phyloP scores from a whole-genome alignment of 306 rosid genomes.

The Styphnolobium japonicum region DNA sequence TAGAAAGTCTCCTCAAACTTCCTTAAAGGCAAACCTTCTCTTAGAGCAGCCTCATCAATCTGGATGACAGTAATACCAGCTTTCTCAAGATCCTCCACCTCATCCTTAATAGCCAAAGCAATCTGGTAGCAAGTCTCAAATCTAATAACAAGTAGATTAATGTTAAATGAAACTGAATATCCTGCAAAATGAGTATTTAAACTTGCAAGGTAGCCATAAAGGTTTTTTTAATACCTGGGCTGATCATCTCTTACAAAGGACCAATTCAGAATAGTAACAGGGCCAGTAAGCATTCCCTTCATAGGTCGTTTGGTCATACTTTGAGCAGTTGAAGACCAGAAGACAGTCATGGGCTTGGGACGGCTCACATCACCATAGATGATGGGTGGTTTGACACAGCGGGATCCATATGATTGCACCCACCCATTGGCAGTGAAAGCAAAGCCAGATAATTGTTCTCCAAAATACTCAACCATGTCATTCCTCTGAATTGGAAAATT shows the following conservation, averaged over 20 bases:
- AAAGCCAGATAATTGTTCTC: constrained; percentile 64
- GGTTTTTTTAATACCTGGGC: constrained; percentile 39
- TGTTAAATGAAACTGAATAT: background rate
- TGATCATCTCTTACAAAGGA: constrained; percentile 66
- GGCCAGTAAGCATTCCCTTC: constrained; percentile 77
- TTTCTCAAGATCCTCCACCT: constrained; percentile 66
- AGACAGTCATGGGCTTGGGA: constrained; percentile 68
- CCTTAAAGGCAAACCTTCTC: constrained; percentile 68
- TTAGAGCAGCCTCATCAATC: constrained; percentile 69
- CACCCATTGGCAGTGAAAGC: constrained; percentile 69
- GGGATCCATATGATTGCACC: constrained; percentile 69
- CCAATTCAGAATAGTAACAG: constrained; percentile 70
- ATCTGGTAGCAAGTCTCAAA: constrained; percentile 66
- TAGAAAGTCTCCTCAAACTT: constrained; percentile 57
- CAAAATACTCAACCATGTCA: constrained; percentile 72
- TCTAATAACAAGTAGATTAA: constrained; percentile 21
- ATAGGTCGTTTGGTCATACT: constrained; percentile 51
- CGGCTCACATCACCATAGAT: constrained; percentile 72
- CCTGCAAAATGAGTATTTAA: background rate
- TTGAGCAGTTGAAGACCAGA: constrained; percentile 60
- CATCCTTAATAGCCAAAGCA: constrained; percentile 68
- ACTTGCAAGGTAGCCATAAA: background rate
- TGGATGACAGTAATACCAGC: constrained; percentile 59
- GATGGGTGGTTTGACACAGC: constrained; percentile 70
- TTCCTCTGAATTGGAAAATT: constrained; percentile 49